Evolutionary conservation across 768 basidiomycete species (phyloP), one percentile per base, ranked within the genome.

Genomic region (Mycena galopus): DNA sequence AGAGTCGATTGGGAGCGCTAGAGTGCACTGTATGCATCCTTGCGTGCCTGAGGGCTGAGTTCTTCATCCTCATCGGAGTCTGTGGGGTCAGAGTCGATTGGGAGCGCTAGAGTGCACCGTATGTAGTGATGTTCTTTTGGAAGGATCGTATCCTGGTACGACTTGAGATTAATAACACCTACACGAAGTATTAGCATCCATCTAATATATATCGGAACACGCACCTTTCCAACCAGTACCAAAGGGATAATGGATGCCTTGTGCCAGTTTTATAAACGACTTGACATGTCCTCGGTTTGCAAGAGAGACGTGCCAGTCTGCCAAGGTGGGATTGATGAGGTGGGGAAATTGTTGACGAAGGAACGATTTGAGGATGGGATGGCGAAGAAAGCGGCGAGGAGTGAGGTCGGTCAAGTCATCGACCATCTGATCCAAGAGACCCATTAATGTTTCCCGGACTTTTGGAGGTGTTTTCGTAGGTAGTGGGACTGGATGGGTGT

Each of bases 401-500:
- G 77, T 79, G 4, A 77, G n/a, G 42, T 79, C 76, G 3, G 76
- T 37, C 4, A 79, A 55, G n/a, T 78, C 77, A 1, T 67, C 59
- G 9, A 42, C 51, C 3, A 74, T 25, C 4, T 51, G 29, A 11
- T 69, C n/a, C 1, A 78, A 56, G 11, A 79, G 58, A 1, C 47
- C 12, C 33, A 65, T 35, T 1, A 79, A 5, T 16, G 47, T 47
- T 6, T 14, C 4, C 3, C 65, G 65, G 3, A 78, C 39, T 16
- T 25, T 4, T 5, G 70, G 66, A 1, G 79, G 78, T 0, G 79
- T 79, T 53, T 76, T 77, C 2, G 19, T 42, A 16, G 73, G 77
- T 9, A 77, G 42, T 10, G 79, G 78, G 32, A 78, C 72, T 9
- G 77, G 79, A 64, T 80, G 79, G 7, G n/a, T 7, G 59, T 80